Evolutionary conservation across 2,329 filamentous ascomycete species (phyloP), one percentile per base, ranked within the genome.

Genomic region (Colletotrichum karsti): DNA sequence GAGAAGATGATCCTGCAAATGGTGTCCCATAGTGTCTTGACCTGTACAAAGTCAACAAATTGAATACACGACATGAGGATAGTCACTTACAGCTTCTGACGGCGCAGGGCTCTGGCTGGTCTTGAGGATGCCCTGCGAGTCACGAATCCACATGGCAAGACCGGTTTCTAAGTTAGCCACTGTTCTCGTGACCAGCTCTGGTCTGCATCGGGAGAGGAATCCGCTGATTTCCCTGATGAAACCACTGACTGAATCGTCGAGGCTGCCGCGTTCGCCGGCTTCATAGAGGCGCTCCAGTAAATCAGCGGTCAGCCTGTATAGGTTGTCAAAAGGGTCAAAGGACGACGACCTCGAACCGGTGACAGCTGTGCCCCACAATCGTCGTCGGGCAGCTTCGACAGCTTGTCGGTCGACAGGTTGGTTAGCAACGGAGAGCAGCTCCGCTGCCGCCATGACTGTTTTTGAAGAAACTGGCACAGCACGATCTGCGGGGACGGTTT

Each of bases 71-170:
- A 6, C 46, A 44, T 41, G 6, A 13, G 74, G 30, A 73, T 7
- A n/a, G 65, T 8, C 15, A 80, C 84, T 79, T 82, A 89, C 86
- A 68, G 80, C 74, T 71, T 81, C 79, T 13, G 78, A 79, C 22
- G 85, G 63, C 20, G 77, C 71, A 48, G 79, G 77, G n/a, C 79
- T 77, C 44, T 80, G 81, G 39, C 79, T 80, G 68, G 80, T 79
- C 54, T 77, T 75, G 44, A 87, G 75, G 35, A 79, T 81, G 63
- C 74, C 78, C 10, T 84, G 76, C 8, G 77, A 74, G 74, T 95
- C 92, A 63, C 85, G 82, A 44, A 94, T 81, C 91, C 92, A 95
- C 3, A 81, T 71, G 12, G 82, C 80, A 26, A 94, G 76, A 1
- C 90, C 89, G 24, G 82, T 76, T 74, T 96, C 92, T 8, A 93